Evolutionary conservation across 2,329 filamentous ascomycete genomes (phyloP), one percentile per base, ranked within the genome.

Genomic region (Dactylellina sp.): DNA sequence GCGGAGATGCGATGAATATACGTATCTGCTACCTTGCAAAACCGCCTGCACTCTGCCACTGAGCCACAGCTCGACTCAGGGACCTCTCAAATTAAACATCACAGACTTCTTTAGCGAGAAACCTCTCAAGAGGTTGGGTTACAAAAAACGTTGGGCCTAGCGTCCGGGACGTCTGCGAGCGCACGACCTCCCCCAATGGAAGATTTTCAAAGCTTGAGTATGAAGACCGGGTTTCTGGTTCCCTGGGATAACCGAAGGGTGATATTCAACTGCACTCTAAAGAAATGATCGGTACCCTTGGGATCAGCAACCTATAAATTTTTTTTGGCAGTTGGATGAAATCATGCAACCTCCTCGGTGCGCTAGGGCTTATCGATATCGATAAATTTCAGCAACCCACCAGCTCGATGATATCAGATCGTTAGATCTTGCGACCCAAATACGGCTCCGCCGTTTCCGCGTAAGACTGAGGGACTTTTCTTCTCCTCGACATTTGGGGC

Each of bases 301-400:
- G 9, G 49, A 53, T 53, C 49, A 35, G 49, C 47, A 32, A n/a
- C 9, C 28, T 32, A 32, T 32, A 32, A 32, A 32, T 5, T 32
- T 32, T 32, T 9, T 32, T n/a, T n/a, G n/a, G n/a, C n/a, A n/a
- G 28, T 32, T 32, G 28, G 28, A 32, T 32, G 9, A 32, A 32
- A 32, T 9, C 28, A 32, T 32, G 4, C 28, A 32, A 4, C 4
- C 28, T 5, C 28, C 37, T 4, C n/a, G n/a, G 12, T 40, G 18
- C 40, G n/a, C 28, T 20, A 14, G 35, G 52, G 49, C 63, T 68
- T 68, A 70, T 70, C 64, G 55, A 61, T 70, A 70, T 25, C 32
- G 37, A 65, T 18, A 22, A 55, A 64, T 46, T 56, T 49, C 46
- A n/a, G n/a, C n/a, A n/a, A n/a, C n/a, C n/a, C n/a, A n/a, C n/a